Evolutionary conservation across 1,139 yeast genomes (phyloP), one percentile per base, ranked within the genome.

Genomic region (Suhomyces choctaworum): DNA sequence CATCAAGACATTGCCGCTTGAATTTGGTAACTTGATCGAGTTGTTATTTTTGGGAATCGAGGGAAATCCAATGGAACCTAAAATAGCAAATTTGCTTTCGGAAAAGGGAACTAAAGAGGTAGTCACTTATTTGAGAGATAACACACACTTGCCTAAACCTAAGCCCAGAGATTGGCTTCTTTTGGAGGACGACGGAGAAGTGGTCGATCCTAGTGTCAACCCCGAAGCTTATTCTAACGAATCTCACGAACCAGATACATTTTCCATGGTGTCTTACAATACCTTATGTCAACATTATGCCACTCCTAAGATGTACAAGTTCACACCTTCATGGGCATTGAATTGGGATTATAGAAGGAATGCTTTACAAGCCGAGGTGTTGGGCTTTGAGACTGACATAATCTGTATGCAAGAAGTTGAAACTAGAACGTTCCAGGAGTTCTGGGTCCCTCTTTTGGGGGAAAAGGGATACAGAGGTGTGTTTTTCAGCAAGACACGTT

Each of bases 281-380:
- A 87, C 95, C 3, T 71, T 92, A 55, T 92, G 98, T 62, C 97
- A 92, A 57, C 95, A 85, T 58, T 90, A 90, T 66, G 97, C 97
- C 4, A 89, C 97, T 7, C 76, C 94, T 14, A 85, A 81, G 58
- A 75, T 90, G 84, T 94, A 87, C 59, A 90, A 86, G 51, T 92
- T 87, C 57, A 89, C 97, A 2, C 97, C 97, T 20, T 80, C 95
- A 2, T 92, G 98, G 98, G 98, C 97, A 5, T 73, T 92, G 45
- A 78, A 81, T 36, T 90, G 97, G 97, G 85, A 84, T n/a, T 89
- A 83, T 62, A 82, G 99, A 62, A 78, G 83, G 54, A 80, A 82
- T 40, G 69, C 77, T 32, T 73, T 92, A 45, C 77, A 81, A 43
- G 80, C 82, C 47, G 96, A 92, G 58, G 73, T 92, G 12, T 56